Conservation (phyloP, 805 yeast genomes). For the Kuraishia capsulata region DNA sequence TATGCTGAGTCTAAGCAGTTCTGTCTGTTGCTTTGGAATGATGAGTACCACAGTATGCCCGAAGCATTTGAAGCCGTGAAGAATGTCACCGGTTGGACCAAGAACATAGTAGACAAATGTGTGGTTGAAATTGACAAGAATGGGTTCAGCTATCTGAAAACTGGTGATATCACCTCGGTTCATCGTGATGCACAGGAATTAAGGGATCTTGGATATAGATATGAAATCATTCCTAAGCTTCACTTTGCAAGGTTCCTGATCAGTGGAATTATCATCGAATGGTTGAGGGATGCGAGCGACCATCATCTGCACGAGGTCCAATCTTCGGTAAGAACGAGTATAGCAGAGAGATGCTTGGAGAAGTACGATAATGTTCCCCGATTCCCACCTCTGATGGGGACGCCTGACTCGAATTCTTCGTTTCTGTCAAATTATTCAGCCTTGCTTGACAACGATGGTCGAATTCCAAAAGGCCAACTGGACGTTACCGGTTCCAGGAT, state of each 20-base stretch:
- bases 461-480: neutral
- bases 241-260: too few relatives aligned
- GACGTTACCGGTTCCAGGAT: slow-evolving; percentile 30
- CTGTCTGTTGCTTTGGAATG: slow-evolving; percentile 64
- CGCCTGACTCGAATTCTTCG: too few relatives aligned
- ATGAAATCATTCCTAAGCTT: too few relatives aligned
- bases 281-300: neutral
- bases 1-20: too few relatives aligned
- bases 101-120: neutral
- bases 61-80: slow-evolving; percentile 41
- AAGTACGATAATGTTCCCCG: too few relatives aligned
- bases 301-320: slow-evolving; percentile 1
- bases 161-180: too few relatives aligned
- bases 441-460: neutral
- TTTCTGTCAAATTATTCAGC: neutral
- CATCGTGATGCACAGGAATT: too few relatives aligned
- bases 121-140: neutral
- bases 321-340: too few relatives aligned
- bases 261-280: neutral
- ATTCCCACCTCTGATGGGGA: too few relatives aligned
- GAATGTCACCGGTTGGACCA: neutral
- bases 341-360: too few relatives aligned
- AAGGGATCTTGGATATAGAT: too few relatives aligned
- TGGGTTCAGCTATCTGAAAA: too few relatives aligned
- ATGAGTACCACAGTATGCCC: slow-evolving; percentile 57